Base-by-base conservation (phyloP, 140 eudicot species). In the Senecio squalidus region DNA sequence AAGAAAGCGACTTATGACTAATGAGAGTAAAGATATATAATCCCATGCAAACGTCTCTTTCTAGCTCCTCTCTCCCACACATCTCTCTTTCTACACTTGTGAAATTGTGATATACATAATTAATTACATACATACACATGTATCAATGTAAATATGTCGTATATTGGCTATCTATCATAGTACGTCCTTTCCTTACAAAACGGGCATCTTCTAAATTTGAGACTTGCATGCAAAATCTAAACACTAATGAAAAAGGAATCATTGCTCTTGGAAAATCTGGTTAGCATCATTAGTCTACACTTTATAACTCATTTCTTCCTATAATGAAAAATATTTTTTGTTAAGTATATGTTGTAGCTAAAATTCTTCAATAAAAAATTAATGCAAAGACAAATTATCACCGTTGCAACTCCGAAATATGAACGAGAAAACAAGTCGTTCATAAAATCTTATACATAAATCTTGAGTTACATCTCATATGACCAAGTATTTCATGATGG, bases 1-100 rank as follows among this genome's bases (percentile, higher is more conserved):
- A 64, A 60, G 89, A 82, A 66, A 78, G 72, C 70, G 69, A 82
- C 85, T 53, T 59, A 71, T 82, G 85, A 79, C 76, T 68, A 64
- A 66, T 36, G 53, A 26, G 60, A 68, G 44, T 60, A 66, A 77
- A 76, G 24, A 62, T 38, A 45, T 72, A 38, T 51, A 61, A 46
- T 55, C 60, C 75, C 87, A 82, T 79, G 90, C 80, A 82, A 76
- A 78, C 80, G 90, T 82, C 90, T 78, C 83, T 78, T 79, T 82
- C 89, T 54, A 4, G 74, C 79, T 71, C 67, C 75, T 69, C 20
- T 60, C 67, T 36, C 77, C 54, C 60, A 72, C 57, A 25, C 17
- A 54, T 68, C 57, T 54, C 54, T 39, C 43, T 26, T 53, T 25
- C 40, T 26, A 45, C 28, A 54, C 55, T 44, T 28, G 55, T 60